Base-by-base conservation (phyloP, 225 moss, liverwort and hornwort genomes). In the Marchantia paleacea region DNA sequence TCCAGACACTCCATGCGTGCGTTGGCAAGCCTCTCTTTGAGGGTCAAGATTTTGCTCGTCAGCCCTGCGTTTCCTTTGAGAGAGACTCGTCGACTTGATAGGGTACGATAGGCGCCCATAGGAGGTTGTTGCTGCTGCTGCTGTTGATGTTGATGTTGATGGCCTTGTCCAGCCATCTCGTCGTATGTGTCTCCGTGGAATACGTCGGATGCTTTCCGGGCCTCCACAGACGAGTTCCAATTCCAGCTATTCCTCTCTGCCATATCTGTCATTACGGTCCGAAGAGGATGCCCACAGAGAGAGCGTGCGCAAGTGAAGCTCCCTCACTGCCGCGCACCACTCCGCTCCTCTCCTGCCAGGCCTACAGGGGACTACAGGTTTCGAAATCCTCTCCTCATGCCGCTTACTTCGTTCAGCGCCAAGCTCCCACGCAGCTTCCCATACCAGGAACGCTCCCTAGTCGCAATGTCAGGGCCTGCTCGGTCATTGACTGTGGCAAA, bases 1-100 rank as follows among this genome's bases (percentile, higher is more conserved):
- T 99, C 99, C 72, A 87, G 78, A 79, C 93, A 94, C 80, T 99
- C 99, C 82, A 91, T 81, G 69, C 92, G 91, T 10, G 99, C 93
- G 83, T 89, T 93, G 82, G 87, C 77, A 24, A 87, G 82, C 75
- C 87, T 82, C 73, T 87, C 87, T 47, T 82, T 85, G 48, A 87
- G 80, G 4, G 82, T 82, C 68, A 83, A 31, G 74, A 87, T 82
- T 81, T 87, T 87, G 54, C 74, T 84, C 28, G 87, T 83, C 2
- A 87, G 64, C 19, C 78, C 82, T 0, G 71, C 69, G 52, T 84
- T 73, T 29, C 70, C 74, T 52, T 82, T 87, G 7, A 76, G 80
- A 10, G 75, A 80, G 19, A 47, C 39, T 75, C 79, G 80, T 62
- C 87, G 87, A 78, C 15, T 50, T 12, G 82, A 15, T 29, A 58